Evolutionary conservation across 2,329 filamentous ascomycete genomes (phyloP).

Genomic region (Hymenoscyphus infarciens): DNA sequence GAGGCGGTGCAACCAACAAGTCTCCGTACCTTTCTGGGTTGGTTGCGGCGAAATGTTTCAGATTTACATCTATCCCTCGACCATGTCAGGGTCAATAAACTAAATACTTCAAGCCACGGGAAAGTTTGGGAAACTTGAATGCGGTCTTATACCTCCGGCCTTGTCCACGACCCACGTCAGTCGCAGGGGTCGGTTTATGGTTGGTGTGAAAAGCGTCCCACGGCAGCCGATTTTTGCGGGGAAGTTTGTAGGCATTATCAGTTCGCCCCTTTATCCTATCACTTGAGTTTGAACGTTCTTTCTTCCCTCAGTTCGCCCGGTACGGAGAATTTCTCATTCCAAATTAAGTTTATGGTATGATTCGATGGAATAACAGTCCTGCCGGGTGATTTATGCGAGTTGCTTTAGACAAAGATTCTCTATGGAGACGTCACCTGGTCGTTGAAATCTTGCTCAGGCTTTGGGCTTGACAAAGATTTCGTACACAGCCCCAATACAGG

Average conservation of each 20-base stretch:
- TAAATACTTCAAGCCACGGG: neutral
- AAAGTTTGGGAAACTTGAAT: neutral
- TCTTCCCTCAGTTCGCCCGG: neutral
- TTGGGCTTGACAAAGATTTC: neutral
- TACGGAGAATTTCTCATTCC: neutral
- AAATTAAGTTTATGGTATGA: constrained; percentile 6
- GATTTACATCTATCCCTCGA: neutral
- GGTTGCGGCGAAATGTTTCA: neutral
- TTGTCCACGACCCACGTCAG: neutral
- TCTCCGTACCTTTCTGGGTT: neutral
- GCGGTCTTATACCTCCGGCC: neutral
- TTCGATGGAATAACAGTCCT: constrained; percentile 7
- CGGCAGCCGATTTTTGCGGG: constrained; percentile 8
- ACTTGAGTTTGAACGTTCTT: neutral
- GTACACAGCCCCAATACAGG: constrained; percentile 9
- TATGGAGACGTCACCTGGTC: constrained; percentile 13
- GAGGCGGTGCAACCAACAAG: neutral
- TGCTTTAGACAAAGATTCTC: neutral
- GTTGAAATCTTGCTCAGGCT: constrained; percentile 3
- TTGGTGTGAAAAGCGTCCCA: neutral
- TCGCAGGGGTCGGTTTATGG: neutral
- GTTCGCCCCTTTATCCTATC: constrained; percentile 11
- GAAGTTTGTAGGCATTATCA: constrained; percentile 2
- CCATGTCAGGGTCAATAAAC: neutral
- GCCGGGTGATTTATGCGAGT: neutral